Evolutionary conservation across 257 asterid species (phyloP).

Genomic region (Knoxia roxburghii): DNA sequence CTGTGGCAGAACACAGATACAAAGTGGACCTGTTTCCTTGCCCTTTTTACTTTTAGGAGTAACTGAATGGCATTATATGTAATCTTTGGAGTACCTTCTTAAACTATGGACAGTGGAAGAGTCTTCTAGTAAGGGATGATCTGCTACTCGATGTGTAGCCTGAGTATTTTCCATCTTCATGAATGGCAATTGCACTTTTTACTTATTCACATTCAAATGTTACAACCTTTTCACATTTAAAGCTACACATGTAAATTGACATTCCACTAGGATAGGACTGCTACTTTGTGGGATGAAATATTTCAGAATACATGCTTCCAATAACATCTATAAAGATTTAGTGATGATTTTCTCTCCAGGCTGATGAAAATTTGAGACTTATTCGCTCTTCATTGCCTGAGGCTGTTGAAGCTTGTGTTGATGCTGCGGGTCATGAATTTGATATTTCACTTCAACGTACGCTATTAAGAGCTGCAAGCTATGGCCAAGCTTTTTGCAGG

Average conservation of each 20-base stretch:
- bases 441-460: slow-evolving; percentile 70
- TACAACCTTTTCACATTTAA: neutral
- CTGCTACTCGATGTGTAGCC: neutral
- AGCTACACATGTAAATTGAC: neutral
- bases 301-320: neutral
- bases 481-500: slow-evolving; percentile 98
- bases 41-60: neutral
- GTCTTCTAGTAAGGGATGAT: neutral
- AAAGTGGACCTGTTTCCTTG: neutral
- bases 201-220: neutral
- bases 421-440: slow-evolving; percentile 94
- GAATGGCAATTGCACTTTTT: neutral
- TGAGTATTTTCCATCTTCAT: neutral
- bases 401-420: slow-evolving; percentile 93
- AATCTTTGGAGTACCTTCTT: neutral
- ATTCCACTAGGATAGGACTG: neutral
- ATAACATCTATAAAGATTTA: slow-evolving; percentile 10
- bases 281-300: neutral
- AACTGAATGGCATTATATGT: neutral
- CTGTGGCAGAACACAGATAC: neutral
- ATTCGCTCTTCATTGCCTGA: slow-evolving; percentile 80
- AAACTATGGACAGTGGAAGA: neutral
- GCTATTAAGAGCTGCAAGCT: slow-evolving; percentile 90
- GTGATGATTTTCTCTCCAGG: slow-evolving; percentile 42
- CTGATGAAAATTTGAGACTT: slow-evolving; percentile 94